Evolutionary conservation across 2,329 filamentous ascomycete genomes (phyloP).

Genomic region (Monilinia laxa): DNA sequence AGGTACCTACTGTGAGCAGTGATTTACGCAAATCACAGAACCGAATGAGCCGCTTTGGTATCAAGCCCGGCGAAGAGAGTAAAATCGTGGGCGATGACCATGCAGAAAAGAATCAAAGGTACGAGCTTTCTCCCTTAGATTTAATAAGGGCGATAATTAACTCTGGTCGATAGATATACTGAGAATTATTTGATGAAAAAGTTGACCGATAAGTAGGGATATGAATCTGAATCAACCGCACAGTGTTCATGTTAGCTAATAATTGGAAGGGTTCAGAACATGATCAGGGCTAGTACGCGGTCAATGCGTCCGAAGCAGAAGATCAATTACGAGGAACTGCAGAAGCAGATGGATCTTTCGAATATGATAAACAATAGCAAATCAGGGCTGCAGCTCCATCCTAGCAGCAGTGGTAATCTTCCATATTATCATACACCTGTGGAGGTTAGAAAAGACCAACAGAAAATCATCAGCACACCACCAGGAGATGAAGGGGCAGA

Average conservation of each 20-base stretch:
- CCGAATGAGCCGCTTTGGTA: neutral
- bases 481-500: neutral
- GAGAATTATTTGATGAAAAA: neutral
- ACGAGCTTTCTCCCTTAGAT: neutral
- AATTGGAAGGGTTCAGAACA: neutral
- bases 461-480: too few relatives aligned
- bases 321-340: too few relatives aligned
- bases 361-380: too few relatives aligned
- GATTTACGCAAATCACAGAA: neutral
- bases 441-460: too few relatives aligned
- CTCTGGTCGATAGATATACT: rapidly evolving
- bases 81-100: neutral
- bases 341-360: too few relatives aligned
- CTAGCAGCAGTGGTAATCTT: too few relatives aligned
- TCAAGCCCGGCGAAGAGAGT: neutral
- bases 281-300: too few relatives aligned
- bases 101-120: rapidly evolving
- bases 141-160: neutral
- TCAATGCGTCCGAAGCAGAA: neutral
- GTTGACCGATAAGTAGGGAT: neutral
- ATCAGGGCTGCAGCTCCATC: too few relatives aligned
- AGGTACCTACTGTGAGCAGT: too few relatives aligned
- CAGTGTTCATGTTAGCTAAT: neutral
- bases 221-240: neutral
- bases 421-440: too few relatives aligned